Conservation (phyloP, 805 yeast genomes). For the Monosporozyma aerobia region DNA sequence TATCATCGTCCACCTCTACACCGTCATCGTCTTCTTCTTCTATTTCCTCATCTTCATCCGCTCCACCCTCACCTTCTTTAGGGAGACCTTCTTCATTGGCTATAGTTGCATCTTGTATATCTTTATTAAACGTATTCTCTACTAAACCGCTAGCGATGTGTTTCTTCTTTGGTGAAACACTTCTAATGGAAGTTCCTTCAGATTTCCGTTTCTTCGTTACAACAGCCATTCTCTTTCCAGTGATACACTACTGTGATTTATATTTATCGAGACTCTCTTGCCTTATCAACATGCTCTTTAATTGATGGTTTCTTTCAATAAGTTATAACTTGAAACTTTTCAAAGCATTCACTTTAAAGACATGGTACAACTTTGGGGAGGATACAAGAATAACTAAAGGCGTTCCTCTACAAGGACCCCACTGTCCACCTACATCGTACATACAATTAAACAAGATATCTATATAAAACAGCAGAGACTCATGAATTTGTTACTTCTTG, state of each 20-base stretch:
- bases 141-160: background rate
- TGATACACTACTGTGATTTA: background rate
- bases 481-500: background rate
- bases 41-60: background rate
- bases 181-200: background rate
- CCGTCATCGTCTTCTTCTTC: conserved; percentile 1
- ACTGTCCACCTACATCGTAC: too few species aligned
- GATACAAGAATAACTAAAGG: background rate
- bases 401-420: too few species aligned
- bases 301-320: background rate
- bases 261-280: background rate
- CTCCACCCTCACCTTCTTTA: background rate
- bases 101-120: background rate
- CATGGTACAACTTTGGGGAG: background rate
- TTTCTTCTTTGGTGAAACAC: background rate
- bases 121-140: background rate
- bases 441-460: too few species aligned
- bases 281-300: background rate
- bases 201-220: background rate
- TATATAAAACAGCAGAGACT: background rate
- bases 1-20: background rate
- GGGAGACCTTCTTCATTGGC: background rate
- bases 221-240: background rate
- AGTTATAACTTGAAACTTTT: background rate
- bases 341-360: background rate